Conservation (phyloP, 768 basidiomycete species). For the Amylocystis lapponica region DNA sequence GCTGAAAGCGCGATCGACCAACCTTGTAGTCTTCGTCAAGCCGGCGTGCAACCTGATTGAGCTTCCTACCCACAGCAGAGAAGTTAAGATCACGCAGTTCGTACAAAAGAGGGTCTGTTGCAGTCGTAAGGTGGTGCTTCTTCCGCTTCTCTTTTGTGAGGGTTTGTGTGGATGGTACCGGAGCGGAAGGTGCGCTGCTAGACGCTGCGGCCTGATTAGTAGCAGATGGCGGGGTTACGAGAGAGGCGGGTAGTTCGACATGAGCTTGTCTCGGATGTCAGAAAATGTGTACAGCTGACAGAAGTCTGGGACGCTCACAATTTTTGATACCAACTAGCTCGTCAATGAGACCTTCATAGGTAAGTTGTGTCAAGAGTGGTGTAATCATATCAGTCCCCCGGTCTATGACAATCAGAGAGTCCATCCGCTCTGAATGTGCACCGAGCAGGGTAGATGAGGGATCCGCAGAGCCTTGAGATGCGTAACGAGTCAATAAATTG, state of each 20-base stretch:
- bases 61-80: constrained; percentile 73
- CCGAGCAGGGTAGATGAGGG: constrained; percentile 35
- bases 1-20: constrained; percentile 5
- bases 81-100: constrained; percentile 93
- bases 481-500: constrained; percentile 58
- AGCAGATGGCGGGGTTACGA: constrained; percentile 51
- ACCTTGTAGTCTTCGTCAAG: constrained; percentile 94
- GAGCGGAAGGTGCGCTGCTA: constrained; percentile 29
- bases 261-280: constrained; percentile 44
- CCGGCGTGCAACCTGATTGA: constrained; percentile 77
- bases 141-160: constrained; percentile 78
- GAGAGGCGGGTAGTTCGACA: constrained; percentile 70
- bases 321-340: constrained; percentile 89
- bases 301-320: constrained; percentile 43
- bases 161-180: constrained; percentile 40
- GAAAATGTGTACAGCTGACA: neutral
- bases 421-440: constrained; percentile 56
- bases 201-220: constrained; percentile 23
- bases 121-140: constrained; percentile 78
- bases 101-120: constrained; percentile 72
- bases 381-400: constrained; percentile 93
- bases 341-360: constrained; percentile 94
- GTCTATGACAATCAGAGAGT: constrained; percentile 85
- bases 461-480: constrained; percentile 35
- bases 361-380: constrained; percentile 90